Evolutionary conservation across 2,329 filamentous ascomycete genomes (phyloP).

Genomic region (Aspergillus nomiae): DNA sequence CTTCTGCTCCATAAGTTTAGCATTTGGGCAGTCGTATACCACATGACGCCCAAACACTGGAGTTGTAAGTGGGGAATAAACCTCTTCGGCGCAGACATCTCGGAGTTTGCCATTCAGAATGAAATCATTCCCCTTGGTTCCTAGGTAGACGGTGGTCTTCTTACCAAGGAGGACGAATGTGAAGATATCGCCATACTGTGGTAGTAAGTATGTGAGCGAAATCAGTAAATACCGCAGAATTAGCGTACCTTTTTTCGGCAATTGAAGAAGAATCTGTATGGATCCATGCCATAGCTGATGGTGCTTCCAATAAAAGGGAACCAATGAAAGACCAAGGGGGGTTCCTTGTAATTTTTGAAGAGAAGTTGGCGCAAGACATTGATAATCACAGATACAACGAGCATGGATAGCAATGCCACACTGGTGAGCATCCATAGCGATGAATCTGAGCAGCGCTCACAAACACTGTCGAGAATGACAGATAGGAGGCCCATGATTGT

Average conservation of each 20-base stretch:
- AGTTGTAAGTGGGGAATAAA: slow-evolving; percentile 75
- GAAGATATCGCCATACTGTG: slow-evolving; percentile 82
- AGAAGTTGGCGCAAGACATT: slow-evolving; percentile 82
- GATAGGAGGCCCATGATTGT: slow-evolving; percentile 55
- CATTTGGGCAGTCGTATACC: slow-evolving; percentile 87
- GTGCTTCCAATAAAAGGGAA: slow-evolving; percentile 82
- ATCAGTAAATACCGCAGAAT: not conserved
- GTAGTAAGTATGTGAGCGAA: slow-evolving; percentile 2
- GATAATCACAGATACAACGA: slow-evolving; percentile 64
- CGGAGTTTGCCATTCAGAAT: slow-evolving; percentile 88
- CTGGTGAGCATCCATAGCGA: slow-evolving; percentile 49
- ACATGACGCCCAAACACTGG: slow-evolving; percentile 80
- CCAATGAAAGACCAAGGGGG: slow-evolving; percentile 67
- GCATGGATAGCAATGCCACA: slow-evolving; percentile 49
- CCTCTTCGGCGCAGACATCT: slow-evolving; percentile 87
- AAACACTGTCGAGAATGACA: slow-evolving; percentile 47
- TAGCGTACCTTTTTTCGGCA: slow-evolving; percentile 70
- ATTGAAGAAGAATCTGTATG: slow-evolving; percentile 64
- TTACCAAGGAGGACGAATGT: slow-evolving; percentile 86
- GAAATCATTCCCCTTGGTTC: slow-evolving; percentile 83
- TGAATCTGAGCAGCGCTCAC: slow-evolving; percentile 49
- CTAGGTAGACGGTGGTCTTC: slow-evolving; percentile 84
- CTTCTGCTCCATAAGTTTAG: slow-evolving; percentile 95
- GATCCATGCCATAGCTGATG: slow-evolving; percentile 88
- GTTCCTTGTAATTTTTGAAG: slow-evolving; percentile 79